phyloP scores from a whole-genome alignment of 148 eudicot species.

The Nepenthes gracilis region DNA sequence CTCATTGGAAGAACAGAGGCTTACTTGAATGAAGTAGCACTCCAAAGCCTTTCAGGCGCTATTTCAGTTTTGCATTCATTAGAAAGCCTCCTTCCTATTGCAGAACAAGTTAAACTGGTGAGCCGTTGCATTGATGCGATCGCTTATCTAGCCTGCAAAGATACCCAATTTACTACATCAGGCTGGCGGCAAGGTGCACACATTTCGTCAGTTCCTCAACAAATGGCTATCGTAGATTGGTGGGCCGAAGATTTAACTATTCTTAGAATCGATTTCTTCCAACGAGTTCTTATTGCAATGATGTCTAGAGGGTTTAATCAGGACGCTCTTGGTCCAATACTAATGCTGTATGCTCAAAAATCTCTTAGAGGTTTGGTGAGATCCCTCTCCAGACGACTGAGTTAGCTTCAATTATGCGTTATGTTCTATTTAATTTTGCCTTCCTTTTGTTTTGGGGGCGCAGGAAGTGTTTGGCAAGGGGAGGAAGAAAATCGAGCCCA shows the following conservation, averaged over 20 bases:
- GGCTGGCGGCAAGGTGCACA: conserved; percentile 19
- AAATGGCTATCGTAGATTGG: conserved; percentile 60
- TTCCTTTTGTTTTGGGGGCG: conserved; percentile 3
- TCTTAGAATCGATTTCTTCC: conserved; percentile 76
- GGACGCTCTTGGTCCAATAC: conserved; percentile 71
- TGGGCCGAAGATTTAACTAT: conserved; percentile 86
- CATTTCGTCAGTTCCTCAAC: conserved; percentile 21
- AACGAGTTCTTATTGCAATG: conserved; percentile 70
- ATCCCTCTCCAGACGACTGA: conserved; percentile 13
- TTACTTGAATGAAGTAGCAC: conserved; percentile 58
- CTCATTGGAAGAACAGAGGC: conserved; percentile 56
- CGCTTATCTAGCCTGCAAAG: conserved; percentile 61
- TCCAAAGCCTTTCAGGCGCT: conserved; percentile 51
- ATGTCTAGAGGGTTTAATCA: conserved; percentile 75
- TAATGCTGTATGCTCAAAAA: conserved; percentile 85
- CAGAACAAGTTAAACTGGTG: conserved; percentile 72
- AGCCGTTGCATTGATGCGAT: conserved; percentile 74
- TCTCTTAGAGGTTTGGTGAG: conserved; percentile 89
- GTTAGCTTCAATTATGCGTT: not conserved
- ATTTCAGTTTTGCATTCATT: conserved; percentile 48
- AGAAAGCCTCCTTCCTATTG: conserved; percentile 45
- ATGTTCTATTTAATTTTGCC: not conserved
- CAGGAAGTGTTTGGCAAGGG: conserved; percentile 76
- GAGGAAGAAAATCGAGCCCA: conserved; percentile 68
- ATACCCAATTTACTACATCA: conserved; percentile 26